Percentiles rank a stretch among this genome's conserved stretches.
phyloP scores from a whole-genome alignment of 2,329 filamentous ascomycete species.

The Fusarium tjaetaba region DNA sequence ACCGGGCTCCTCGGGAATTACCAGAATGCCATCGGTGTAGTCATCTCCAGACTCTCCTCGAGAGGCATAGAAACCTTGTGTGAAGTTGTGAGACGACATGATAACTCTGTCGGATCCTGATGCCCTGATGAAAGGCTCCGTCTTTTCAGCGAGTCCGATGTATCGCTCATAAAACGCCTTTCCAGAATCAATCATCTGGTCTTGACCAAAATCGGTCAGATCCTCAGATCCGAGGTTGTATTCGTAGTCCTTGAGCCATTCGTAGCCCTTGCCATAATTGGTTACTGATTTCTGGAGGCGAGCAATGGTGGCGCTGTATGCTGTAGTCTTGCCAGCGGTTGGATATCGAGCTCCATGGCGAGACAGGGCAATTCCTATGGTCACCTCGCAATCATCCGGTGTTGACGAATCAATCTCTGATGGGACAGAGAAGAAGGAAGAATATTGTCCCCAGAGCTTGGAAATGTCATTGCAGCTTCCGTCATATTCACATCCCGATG shows the following conservation, averaged over 20 bases:
- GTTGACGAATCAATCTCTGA: constrained; percentile 69
- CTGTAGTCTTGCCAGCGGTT: constrained; percentile 71
- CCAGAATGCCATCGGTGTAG: constrained; percentile 66
- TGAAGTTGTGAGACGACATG: constrained; percentile 79
- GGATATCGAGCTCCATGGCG: constrained; percentile 88
- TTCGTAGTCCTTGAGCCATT: constrained; percentile 76
- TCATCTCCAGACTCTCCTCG: constrained; percentile 52
- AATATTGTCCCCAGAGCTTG: constrained; percentile 86
- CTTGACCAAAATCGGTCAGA: constrained; percentile 72
- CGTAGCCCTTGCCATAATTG: constrained; percentile 69
- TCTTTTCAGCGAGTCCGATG: constrained; percentile 63
- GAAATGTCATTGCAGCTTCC: constrained; percentile 65
- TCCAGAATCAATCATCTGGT: constrained; percentile 79
- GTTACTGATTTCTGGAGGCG: constrained; percentile 69
- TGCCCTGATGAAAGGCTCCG: constrained; percentile 76
- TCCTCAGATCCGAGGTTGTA: constrained; percentile 78
- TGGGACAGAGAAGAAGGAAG: constrained; percentile 81
- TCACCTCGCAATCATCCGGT: constrained; percentile 76
- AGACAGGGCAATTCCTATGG: constrained; percentile 83
- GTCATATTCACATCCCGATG: constrained; percentile 39
- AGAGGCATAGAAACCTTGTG: constrained; percentile 72
- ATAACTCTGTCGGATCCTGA: constrained; percentile 77
- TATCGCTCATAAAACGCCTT: constrained; percentile 81
- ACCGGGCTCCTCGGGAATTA: constrained; percentile 72
- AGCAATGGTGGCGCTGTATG: constrained; percentile 71